Base-by-base conservation (phyloP, 2,329 filamentous ascomycete genomes). In the Huntiella abstrusa region DNA sequence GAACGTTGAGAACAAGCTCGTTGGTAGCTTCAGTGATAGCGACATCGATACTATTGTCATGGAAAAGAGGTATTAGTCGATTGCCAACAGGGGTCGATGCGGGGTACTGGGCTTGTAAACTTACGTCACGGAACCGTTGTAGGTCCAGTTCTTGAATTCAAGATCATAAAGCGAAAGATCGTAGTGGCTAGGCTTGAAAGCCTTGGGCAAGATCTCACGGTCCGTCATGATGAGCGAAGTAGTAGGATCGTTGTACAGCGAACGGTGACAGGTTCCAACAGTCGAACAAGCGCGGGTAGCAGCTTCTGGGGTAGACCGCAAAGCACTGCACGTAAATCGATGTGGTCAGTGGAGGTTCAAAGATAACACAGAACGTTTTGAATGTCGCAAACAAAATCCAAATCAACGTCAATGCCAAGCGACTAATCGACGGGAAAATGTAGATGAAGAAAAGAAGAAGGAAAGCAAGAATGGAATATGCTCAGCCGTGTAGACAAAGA, bases 131-230 rank as follows among this genome's bases (percentile, higher is more conserved):
- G 71, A 77, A 53, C 91, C 91, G 64, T 88, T 76, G 67, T 88
- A 98, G 50, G 73, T 76, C 78, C 75, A 78, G 46, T 64, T 62
- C 50, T 64, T 64, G 54, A 88, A 94, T 50, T 94, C 79, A 52
- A 98, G 67, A 55, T 91, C 80, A 58, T 70, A 76, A 55, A 98
- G 73, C 47, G 80, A 84, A 53, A 98, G 69, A 56, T 75, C 69
- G 65, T 98, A 98, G 66, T 96, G 85, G 52, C 70, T 67, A 2
- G 91, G 86, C 65, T 85, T 88, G 59, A 88, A 76, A 54, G 62
- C 63, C 55, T 68, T 66, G 41, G 75, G 74, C 51, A 80, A 70
- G 53, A 75, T 67, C 51, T 80, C 74, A 58, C 75, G 68, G 60
- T 78, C 74, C 44, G 65, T 61, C 67, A 75, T 75, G 54, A 53